Conservation (phyloP, 148 eudicot genomes). For the Rhododendron mucronatum region DNA sequence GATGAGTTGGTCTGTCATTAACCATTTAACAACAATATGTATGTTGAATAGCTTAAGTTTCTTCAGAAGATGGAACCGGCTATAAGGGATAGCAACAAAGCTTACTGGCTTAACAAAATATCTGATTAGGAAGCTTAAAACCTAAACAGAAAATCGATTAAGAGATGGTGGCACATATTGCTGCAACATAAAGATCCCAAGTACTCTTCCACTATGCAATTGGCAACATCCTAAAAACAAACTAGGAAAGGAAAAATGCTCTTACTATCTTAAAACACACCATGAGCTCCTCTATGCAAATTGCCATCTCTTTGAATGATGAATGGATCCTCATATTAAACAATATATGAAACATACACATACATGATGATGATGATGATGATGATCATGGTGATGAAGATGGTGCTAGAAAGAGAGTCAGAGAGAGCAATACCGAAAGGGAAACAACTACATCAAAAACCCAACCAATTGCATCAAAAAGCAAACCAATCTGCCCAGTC, state of each 20-base stretch:
- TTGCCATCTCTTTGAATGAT: not conserved
- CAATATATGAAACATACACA: not conserved
- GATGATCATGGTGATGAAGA: not conserved
- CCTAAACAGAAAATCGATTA: not conserved
- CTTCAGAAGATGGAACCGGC: not conserved
- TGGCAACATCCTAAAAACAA: not conserved
- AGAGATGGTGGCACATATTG: not conserved
- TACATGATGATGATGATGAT: too few species aligned
- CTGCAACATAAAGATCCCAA: not conserved
- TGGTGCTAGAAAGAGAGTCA: slow-evolving; percentile 1
- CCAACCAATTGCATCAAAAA: slow-evolving; percentile 91
- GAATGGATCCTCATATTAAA: not conserved
- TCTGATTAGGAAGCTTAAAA: not conserved
- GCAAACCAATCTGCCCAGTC: slow-evolving; percentile 91
- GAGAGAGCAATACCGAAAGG: slow-evolving; percentile 59
- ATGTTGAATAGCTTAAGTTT: not conserved
- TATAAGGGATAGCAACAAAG: not conserved
- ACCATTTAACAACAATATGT: not conserved
- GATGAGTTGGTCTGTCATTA: not conserved
- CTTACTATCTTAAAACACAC: not conserved
- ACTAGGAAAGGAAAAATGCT: not conserved
- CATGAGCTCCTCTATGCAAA: not conserved
- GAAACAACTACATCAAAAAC: slow-evolving; percentile 83
- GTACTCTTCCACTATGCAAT: not conserved
- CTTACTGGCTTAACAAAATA: not conserved